A percentile compares a stretch with the other conserved stretches of the same genome.
Evolutionary conservation across 2,329 filamentous ascomycete species (phyloP).

Genomic region (Claviceps fusiformis): DNA sequence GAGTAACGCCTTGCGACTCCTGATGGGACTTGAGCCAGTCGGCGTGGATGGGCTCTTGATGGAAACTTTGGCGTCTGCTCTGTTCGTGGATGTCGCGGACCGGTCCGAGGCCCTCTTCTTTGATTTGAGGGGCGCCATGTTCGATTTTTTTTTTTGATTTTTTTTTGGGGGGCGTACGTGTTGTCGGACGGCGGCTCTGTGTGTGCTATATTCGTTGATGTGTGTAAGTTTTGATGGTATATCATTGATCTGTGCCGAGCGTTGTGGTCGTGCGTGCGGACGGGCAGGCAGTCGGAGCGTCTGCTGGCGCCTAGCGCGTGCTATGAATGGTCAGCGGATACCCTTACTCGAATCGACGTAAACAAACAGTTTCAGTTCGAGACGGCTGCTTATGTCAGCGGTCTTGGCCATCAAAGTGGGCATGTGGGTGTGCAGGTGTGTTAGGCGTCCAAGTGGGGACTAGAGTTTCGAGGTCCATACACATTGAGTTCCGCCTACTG

Average conservation of each 20-base stretch:
- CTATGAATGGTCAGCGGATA: conserved; percentile 8
- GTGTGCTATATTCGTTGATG: neutral
- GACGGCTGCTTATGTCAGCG: conserved; percentile 7
- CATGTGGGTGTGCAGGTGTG: too few relatives aligned
- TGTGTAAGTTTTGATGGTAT: neutral
- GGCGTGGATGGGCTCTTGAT: conserved; percentile 24
- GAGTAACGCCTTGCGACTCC: conserved; percentile 47
- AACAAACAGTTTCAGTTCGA: conserved; percentile 20
- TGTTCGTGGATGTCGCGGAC: conserved; percentile 5
- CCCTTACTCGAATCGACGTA: conserved; percentile 17
- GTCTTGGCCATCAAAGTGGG: neutral
- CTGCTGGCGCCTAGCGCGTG: conserved; percentile 2
- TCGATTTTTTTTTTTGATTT: conserved; percentile 9
- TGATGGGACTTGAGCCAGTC: conserved; percentile 43
- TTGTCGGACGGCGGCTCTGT: neutral
- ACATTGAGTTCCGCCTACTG: neutral
- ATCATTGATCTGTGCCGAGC: neutral
- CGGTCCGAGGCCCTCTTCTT: conserved; percentile 19
- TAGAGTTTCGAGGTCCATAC: conserved; percentile 6
- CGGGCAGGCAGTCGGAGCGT: neutral
- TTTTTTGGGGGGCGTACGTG: neutral
- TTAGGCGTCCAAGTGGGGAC: too few relatives aligned
- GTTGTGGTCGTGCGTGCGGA: neutral
- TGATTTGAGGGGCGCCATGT: conserved; percentile 34
- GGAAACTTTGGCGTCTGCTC: conserved; percentile 11